Conservation (phyloP, 2,329 filamentous ascomycete species). For the Pezicula radicicola region DNA sequence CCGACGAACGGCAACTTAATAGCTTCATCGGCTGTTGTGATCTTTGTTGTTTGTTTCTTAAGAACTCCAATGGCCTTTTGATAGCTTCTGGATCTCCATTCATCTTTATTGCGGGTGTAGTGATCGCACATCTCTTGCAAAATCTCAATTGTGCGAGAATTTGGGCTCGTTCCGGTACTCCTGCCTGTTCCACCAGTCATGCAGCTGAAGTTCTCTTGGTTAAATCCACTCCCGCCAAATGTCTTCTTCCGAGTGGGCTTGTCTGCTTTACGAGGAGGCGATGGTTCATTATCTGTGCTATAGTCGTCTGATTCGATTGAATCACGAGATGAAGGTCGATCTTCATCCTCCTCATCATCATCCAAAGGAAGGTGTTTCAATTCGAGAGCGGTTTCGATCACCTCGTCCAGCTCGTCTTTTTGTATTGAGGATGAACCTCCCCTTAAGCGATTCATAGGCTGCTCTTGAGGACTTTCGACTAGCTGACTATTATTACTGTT, state of each 20-base stretch:
- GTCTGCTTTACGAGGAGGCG: not conserved
- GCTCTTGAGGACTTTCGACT: conserved; percentile 5
- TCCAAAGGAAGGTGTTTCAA: conserved; percentile 57
- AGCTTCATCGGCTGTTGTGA: conserved; percentile 70
- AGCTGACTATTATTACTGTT: not conserved
- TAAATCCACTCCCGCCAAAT: conserved; percentile 7
- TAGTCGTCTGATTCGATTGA: conserved; percentile 10
- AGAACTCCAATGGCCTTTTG: conserved; percentile 74
- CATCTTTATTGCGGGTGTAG: conserved; percentile 72
- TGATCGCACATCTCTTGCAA: conserved; percentile 77
- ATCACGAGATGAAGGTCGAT: conserved; percentile 15
- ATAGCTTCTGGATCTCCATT: conserved; percentile 75
- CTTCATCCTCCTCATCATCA: conserved; percentile 47
- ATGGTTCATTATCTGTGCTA: conserved; percentile 30
- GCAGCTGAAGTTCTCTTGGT: conserved; percentile 51
- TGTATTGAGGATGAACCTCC: not conserved
- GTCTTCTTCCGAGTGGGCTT: conserved; percentile 11
- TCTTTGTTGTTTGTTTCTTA: conserved; percentile 58
- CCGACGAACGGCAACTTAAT: conserved; percentile 67
- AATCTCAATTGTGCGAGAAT: conserved; percentile 70
- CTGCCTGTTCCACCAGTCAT: conserved; percentile 46
- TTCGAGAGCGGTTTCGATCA: conserved; percentile 60
- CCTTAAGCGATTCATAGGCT: not conserved
- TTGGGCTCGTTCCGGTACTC: conserved; percentile 56
- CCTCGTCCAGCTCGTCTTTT: conserved; percentile 58